These are phyloP conservation scores for Leucoagaricus sp. DNA, from an alignment of 1,284 basidiomycete species.

Conservation along the genomic window DNA sequence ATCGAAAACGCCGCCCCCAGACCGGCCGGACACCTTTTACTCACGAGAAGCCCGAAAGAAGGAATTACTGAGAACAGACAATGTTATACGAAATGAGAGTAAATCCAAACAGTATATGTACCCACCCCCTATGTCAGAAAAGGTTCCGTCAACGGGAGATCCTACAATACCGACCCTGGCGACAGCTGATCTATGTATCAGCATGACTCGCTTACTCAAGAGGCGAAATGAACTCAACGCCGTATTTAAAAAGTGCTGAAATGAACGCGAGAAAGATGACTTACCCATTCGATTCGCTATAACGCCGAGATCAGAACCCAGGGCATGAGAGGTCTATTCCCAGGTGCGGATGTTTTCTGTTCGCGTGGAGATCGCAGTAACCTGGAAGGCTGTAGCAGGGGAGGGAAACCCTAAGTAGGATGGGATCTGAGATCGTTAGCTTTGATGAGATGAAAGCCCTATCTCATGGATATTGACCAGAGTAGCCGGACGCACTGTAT, in stretches of 20 bases:
- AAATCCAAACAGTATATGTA: neutral
- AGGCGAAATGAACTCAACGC: conserved; percentile 8
- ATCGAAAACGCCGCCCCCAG: neutral
- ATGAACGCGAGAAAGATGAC: conserved; percentile 12
- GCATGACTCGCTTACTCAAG: neutral
- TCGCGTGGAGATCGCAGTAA: conserved; percentile 15
- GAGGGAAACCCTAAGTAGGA: neutral
- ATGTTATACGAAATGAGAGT: conserved; percentile 2
- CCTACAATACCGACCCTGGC: neutral
- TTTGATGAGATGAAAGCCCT: conserved; percentile 1
- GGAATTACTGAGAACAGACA: conserved; percentile 8
- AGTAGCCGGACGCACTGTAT: neutral
- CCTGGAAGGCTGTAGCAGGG: neutral
- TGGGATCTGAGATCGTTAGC: neutral
- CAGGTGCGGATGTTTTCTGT: neutral
- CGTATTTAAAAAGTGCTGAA: conserved; percentile 1
- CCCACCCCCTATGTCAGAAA: neutral
- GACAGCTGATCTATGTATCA: conserved; percentile 8
- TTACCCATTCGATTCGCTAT: neutral
- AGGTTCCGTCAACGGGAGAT: conserved; percentile 8
- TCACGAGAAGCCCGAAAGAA: conserved; percentile 2
- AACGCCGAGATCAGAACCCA: conserved; percentile 6
- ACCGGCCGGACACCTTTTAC: conserved; percentile 10
- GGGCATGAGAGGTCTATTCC: neutral
- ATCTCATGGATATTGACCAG: neutral